Evolutionary conservation across 805 yeast species (phyloP).

Genomic region (Yarrowia phangngaensis): DNA sequence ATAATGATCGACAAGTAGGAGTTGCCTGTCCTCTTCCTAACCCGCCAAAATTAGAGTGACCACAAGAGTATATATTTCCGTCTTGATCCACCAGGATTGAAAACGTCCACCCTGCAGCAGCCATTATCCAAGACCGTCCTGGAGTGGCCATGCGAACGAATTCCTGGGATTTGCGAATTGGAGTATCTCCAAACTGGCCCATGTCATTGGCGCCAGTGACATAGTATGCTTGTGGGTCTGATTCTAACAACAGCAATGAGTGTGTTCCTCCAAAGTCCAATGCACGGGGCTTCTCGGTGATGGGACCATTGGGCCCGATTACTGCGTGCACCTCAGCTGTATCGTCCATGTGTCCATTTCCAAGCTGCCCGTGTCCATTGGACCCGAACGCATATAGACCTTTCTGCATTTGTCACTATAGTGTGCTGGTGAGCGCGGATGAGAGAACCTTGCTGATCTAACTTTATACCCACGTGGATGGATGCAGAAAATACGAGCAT

Average conservation of each 20-base stretch:
- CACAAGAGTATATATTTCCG: slow-evolving; percentile 50
- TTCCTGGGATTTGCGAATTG: slow-evolving; percentile 5
- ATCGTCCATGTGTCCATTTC: slow-evolving; percentile 56
- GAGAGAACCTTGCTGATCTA: slow-evolving; percentile 25
- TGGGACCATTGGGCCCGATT: slow-evolving; percentile 21
- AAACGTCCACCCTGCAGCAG: slow-evolving; percentile 80
- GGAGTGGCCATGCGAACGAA: slow-evolving; percentile 23
- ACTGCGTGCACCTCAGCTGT: slow-evolving; percentile 35
- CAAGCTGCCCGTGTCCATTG: slow-evolving; percentile 75
- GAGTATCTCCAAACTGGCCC: slow-evolving; percentile 53
- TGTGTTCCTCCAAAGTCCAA: slow-evolving; percentile 82
- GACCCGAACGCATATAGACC: slow-evolving; percentile 63
- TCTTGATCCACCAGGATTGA: slow-evolving; percentile 48
- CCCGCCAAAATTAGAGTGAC: slow-evolving; percentile 48
- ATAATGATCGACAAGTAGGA: slow-evolving; percentile 9
- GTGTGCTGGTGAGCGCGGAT: slow-evolving; percentile 17
- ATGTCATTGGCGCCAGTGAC: slow-evolving; percentile 56
- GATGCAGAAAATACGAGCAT: no score
- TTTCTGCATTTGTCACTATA: slow-evolving; percentile 29
- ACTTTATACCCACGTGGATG: no score
- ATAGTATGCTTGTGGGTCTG: slow-evolving; percentile 39
- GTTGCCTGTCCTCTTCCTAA: slow-evolving; percentile 65
- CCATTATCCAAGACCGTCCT: slow-evolving; percentile 43
- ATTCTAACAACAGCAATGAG: slow-evolving; percentile 46
- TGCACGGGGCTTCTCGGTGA: slow-evolving; percentile 38